Conservation (phyloP, 345 rosid species). For the Syzygium oleosum region DNA sequence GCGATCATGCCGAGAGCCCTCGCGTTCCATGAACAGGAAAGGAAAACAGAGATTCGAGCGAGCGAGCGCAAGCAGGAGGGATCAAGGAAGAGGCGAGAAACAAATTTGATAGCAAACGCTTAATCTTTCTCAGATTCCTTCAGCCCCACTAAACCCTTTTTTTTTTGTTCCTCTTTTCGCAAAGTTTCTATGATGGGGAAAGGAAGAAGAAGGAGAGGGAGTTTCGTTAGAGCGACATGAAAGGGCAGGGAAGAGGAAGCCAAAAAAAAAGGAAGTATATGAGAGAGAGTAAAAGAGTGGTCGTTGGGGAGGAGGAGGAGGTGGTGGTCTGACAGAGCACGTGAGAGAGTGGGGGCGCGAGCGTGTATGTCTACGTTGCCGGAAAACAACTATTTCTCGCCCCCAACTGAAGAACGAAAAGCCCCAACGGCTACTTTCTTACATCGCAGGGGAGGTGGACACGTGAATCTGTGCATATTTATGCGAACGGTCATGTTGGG, state of each 20-base stretch:
- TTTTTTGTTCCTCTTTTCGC: not conserved
- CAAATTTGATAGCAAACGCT: not conserved
- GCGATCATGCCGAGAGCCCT: not conserved
- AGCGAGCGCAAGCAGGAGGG: not conserved
- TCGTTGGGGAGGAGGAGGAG: not conserved
- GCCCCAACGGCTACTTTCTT: not conserved
- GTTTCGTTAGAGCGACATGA: not conserved
- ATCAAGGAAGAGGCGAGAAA: not conserved
- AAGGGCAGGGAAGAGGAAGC: not conserved
- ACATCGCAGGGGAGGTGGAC: not conserved
- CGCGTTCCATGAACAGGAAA: constrained; percentile 20
- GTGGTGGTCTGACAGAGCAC: not conserved
- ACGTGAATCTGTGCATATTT: not conserved
- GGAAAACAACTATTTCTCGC: not conserved
- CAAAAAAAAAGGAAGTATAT: not conserved
- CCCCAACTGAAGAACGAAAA: not conserved
- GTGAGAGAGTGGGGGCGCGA: not conserved
- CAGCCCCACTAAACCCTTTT: not conserved
- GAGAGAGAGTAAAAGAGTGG: not conserved
- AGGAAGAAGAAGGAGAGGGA: not conserved
- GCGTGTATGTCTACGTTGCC: not conserved
- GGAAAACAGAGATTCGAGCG: not conserved
- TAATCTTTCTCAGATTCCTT: not conserved
- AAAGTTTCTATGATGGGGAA: not conserved
- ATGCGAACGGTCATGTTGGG: not conserved